Percentiles rank a stretch among this genome's conserved stretches.
Evolutionary conservation across 805 yeast genomes (phyloP).

Genomic region (Kazachstania psychrophila): DNA sequence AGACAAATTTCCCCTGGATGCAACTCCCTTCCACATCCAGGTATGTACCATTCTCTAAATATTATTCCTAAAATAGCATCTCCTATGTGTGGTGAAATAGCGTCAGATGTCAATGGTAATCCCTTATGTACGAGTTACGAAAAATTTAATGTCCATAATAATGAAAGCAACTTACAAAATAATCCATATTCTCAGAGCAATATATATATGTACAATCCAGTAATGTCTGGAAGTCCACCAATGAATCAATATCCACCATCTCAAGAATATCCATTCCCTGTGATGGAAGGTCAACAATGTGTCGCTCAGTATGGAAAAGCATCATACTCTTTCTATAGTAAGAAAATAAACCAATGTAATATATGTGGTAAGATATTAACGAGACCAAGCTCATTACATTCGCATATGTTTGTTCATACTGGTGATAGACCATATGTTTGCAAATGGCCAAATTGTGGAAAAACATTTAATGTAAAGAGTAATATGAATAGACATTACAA

Average conservation of each 20-base stretch:
- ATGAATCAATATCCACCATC: not conserved
- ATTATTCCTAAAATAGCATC: too few species aligned
- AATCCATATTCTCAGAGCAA: not conserved
- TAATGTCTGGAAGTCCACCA: not conserved
- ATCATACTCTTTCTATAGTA: not conserved
- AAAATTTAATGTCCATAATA: not conserved
- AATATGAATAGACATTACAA: slow-evolving; percentile 70
- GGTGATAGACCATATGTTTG: slow-evolving; percentile 62
- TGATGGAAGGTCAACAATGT: not conserved
- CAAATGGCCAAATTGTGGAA: slow-evolving; percentile 52
- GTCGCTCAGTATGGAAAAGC: not conserved
- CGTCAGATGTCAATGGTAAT: too few species aligned
- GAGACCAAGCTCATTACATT: slow-evolving; percentile 67
- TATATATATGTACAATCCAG: not conserved
- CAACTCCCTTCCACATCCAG: too few species aligned
- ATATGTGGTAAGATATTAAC: slow-evolving; percentile 64
- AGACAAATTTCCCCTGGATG: not conserved
- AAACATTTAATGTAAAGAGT: slow-evolving; percentile 59
- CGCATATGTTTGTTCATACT: slow-evolving; percentile 68
- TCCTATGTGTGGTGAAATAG: too few species aligned
- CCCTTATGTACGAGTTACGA: not conserved
- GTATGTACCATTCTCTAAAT: too few species aligned
- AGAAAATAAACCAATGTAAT: slow-evolving; percentile 31
- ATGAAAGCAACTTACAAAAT: not conserved
- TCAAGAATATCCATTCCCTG: not conserved